Evolutionary conservation across 2,329 filamentous ascomycete species (phyloP).

Genomic region (Periconia digitata): DNA sequence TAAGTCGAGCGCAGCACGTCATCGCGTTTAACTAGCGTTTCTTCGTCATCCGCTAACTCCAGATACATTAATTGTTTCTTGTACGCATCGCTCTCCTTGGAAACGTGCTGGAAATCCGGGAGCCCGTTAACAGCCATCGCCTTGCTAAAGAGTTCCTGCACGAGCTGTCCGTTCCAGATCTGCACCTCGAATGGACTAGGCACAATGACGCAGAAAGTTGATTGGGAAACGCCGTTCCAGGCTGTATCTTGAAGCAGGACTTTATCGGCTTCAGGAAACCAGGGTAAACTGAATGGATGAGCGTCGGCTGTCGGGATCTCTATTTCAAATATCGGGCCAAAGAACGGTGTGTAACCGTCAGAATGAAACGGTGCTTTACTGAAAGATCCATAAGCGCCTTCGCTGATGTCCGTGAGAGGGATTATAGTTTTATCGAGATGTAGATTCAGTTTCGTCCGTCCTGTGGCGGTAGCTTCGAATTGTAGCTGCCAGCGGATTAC

Average conservation of each 20-base stretch:
- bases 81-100: too few relatives aligned
- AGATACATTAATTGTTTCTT: too few relatives aligned
- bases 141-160: too few relatives aligned
- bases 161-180: not conserved
- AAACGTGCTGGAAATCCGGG: too few relatives aligned
- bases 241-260: not conserved
- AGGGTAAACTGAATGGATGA: not conserved
- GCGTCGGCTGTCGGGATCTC: not conserved
- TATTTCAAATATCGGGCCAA: too few relatives aligned
- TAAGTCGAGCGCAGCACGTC: too few relatives aligned
- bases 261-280: not conserved
- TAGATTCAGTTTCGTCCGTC: not conserved
- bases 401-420: not conserved
- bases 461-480: not conserved
- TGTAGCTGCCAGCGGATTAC: not conserved
- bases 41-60: too few relatives aligned
- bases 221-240: not conserved
- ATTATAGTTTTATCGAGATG: not conserved
- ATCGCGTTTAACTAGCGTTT: too few relatives aligned
- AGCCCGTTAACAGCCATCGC: too few relatives aligned
- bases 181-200: not conserved
- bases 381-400: too few relatives aligned
- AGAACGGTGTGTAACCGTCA: not conserved
- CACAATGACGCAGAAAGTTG: not conserved
- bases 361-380: not conserved